These are phyloP conservation scores for Metschnikowia sp. DNA, from an alignment of 805 yeast genomes.

Conservation along the genomic window DNA sequence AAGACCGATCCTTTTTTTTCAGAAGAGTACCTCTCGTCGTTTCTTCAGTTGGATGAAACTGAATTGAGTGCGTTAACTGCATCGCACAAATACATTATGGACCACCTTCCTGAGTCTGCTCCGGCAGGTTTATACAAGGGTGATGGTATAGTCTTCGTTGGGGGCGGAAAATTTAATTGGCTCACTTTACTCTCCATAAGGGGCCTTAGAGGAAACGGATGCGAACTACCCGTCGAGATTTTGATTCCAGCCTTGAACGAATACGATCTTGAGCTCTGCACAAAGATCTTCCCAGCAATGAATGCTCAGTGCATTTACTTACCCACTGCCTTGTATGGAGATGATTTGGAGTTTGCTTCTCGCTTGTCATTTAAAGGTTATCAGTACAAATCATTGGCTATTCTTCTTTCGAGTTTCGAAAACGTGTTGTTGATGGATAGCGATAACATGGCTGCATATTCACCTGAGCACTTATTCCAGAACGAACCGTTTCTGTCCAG, in stretches of 20 bases:
- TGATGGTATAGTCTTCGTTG: slow-evolving; percentile 65
- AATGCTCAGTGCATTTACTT: slow-evolving; percentile 39
- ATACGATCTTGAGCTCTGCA: slow-evolving; percentile 61
- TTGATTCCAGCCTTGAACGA: slow-evolving; percentile 69
- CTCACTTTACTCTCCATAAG: slow-evolving; percentile 62
- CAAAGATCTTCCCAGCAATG: slow-evolving; percentile 34
- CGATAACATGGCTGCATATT: slow-evolving; percentile 67
- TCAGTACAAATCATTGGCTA: slow-evolving; percentile 42
- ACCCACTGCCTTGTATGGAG: slow-evolving; percentile 27
- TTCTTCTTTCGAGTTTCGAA: slow-evolving; percentile 52
- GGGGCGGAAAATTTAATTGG: slow-evolving; percentile 79
- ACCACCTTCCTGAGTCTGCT: slow-evolving; percentile 40
- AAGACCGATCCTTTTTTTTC: slow-evolving; percentile 38
- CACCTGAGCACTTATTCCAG: slow-evolving; percentile 59
- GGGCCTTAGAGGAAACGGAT: slow-evolving; percentile 62
- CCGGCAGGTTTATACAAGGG: slow-evolving; percentile 39
- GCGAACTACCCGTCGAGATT: slow-evolving; percentile 75
- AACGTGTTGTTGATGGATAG: slow-evolving; percentile 71
- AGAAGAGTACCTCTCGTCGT: slow-evolving; percentile 50
- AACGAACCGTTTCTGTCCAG: slow-evolving; percentile 50
- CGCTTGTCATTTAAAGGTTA: slow-evolving; percentile 41
- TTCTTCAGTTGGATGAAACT: slow-evolving; percentile 41
- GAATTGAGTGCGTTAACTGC: slow-evolving; percentile 44
- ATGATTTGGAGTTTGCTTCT: slow-evolving; percentile 18
- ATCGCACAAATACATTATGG: slow-evolving; percentile 47